Conservation (phyloP, 768 basidiomycete species). For the Pleurotus sapidus region DNA sequence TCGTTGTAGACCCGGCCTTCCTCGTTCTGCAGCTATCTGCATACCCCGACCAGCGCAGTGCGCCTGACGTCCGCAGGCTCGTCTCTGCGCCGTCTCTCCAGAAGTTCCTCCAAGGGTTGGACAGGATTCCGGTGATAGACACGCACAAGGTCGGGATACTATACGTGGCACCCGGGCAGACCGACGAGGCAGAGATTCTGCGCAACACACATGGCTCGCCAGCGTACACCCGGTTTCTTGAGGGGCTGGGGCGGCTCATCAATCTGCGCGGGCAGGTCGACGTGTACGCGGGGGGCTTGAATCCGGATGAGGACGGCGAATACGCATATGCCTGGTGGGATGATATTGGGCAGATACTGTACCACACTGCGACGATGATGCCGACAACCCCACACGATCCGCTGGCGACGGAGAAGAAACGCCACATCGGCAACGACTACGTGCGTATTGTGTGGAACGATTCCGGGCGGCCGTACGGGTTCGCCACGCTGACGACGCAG, state of each 20-base stretch:
- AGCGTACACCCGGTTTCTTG: conserved; percentile 90
- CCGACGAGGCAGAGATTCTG: conserved; percentile 79
- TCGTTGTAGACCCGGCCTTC: conserved; percentile 81
- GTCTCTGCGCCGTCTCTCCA: conserved; percentile 52
- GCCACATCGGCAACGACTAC: conserved; percentile 95
- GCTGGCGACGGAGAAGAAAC: conserved; percentile 81
- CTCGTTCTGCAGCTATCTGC: conserved; percentile 85
- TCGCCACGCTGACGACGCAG: conserved; percentile 88
- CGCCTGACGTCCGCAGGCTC: conserved; percentile 40
- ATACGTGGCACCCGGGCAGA: conserved; percentile 93
- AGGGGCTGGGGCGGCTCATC: conserved; percentile 85
- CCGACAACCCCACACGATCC: conserved; percentile 71
- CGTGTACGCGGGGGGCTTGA: conserved; percentile 89
- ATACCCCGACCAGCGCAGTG: conserved; percentile 41
- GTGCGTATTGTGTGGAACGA: conserved; percentile 99
- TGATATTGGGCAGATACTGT: conserved; percentile 92
- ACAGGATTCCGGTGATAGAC: conserved; percentile 91
- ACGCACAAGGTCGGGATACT: conserved; percentile 96
- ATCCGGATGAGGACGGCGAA: conserved; percentile 90
- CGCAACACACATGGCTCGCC: conserved; percentile 91
- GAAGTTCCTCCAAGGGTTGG: conserved; percentile 64
- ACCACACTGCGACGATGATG: conserved; percentile 98
- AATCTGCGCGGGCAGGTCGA: conserved; percentile 87
- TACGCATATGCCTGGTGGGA: conserved; percentile 99
- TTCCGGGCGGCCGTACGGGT: conserved; percentile 82